phyloP scores from a whole-genome alignment of 2,329 filamentous ascomycete species.

The Calonectria hongkongensis region DNA sequence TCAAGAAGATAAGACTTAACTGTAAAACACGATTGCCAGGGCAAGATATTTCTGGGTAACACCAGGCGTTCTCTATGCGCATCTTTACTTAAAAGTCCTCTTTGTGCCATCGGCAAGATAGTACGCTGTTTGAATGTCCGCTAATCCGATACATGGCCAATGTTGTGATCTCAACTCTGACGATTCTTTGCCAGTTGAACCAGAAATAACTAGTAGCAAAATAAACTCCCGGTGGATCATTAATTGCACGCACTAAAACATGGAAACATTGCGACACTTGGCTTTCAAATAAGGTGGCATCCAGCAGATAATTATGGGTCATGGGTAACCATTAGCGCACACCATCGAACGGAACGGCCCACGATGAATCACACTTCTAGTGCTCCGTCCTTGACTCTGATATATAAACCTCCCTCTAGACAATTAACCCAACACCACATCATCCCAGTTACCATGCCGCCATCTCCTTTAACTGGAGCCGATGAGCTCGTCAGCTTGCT shows the following conservation, averaged over 20 bases:
- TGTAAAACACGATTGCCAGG: too few relatives aligned
- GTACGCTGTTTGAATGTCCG: too few relatives aligned
- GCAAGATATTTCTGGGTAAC: too few relatives aligned
- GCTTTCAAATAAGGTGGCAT: not conserved
- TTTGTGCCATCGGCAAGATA: too few relatives aligned
- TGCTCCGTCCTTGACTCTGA: not conserved
- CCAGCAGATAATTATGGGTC: not conserved
- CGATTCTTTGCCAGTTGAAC: not conserved
- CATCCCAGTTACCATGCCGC: not conserved
- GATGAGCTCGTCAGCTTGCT: conserved; percentile 22
- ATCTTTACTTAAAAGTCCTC: too few relatives aligned
- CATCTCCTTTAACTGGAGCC: not conserved
- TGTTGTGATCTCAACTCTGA: too few relatives aligned
- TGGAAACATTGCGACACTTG: not conserved
- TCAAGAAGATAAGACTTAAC: too few relatives aligned
- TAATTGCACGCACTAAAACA: not conserved
- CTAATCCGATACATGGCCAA: too few relatives aligned
- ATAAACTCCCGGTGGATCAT: not conserved
- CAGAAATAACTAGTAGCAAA: not conserved
- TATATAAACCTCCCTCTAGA: not conserved
- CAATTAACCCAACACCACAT: not conserved
- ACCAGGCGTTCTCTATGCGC: too few relatives aligned
- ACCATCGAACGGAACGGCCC: not conserved
- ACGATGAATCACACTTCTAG: not conserved
- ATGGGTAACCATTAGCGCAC: not conserved